Evolutionary conservation across 257 asterid genomes (phyloP), one percentile per base, ranked within the genome.

Genomic region (Plantago elongata): DNA sequence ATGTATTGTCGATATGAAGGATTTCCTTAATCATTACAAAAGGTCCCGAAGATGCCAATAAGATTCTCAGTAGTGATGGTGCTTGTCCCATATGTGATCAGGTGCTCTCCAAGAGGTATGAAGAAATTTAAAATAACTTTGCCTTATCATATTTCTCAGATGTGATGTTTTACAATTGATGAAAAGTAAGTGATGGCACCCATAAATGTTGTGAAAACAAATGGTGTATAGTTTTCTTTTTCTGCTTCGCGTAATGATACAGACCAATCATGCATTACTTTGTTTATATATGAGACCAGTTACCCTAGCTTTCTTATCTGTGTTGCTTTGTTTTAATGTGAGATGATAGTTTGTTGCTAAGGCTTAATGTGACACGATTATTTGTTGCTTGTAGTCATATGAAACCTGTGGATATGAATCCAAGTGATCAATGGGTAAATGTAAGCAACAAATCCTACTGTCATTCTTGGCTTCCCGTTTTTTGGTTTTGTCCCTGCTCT

Each of bases 11-110:
- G 67, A 46, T 59, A 11, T 63, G 54, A 61, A 62, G 54, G 67
- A 64, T 77, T 74, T 78, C 87, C 89, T 83, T 82, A 79, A 84
- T 70, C 67, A 75, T 43, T 18, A 63, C 17, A 44, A 72, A 70
- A 91, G 98, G 98, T 77, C 73, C 79, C n/a, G 95, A 83, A 63
- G 98, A 91, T 78, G 97, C 98, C 58, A 69, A 78, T 68, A 91
- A 89, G 76, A 86, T 91, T 70, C 90, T 91, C 72, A 77, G 84
- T 60, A 84, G 62, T 74, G 94, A 91, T 72, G 97, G 90, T 60
- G 85, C 97, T 69, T 91, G 98, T 74, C 98, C 97, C 52, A 81
- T 91, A 45, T 91, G 97, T 72, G 97, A 91, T 81, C 98, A 88
- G 82, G 97, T 91, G 72, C 97, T 91, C 59, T 91, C 98, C 38